phyloP scores from a whole-genome alignment of 2,329 filamentous ascomycete genomes.

The Tolypocladium nubicola region DNA sequence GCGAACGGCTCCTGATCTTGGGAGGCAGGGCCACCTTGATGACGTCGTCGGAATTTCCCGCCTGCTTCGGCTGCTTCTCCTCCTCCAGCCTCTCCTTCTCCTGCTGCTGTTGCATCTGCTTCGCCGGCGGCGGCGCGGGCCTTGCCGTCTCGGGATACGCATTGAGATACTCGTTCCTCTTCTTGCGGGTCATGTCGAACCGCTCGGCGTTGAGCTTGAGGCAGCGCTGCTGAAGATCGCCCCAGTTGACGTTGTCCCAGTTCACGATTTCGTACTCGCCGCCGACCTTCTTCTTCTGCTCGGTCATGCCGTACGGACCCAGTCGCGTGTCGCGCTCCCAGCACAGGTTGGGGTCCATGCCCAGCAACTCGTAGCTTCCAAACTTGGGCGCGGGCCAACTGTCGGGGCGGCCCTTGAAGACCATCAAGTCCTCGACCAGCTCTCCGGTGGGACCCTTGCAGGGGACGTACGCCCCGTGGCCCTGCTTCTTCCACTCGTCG shows the following conservation, averaged over 20 bases:
- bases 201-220: slow-evolving; percentile 54
- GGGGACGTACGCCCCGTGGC: slow-evolving; percentile 47
- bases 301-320: slow-evolving; percentile 50
- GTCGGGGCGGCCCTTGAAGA: slow-evolving; percentile 50
- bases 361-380: slow-evolving; percentile 50
- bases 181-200: slow-evolving; percentile 35
- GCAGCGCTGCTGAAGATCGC: slow-evolving; percentile 57
- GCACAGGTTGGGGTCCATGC: slow-evolving; percentile 52
- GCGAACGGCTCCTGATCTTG: slow-evolving; percentile 7
- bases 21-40: background rate
- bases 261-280: slow-evolving; percentile 28
- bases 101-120: slow-evolving; percentile 1
- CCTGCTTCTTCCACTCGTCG: slow-evolving; percentile 43
- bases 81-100: slow-evolving; percentile 2
- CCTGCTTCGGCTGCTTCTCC: background rate
- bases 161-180: slow-evolving; percentile 31
- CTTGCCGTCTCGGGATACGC: slow-evolving; percentile 26
- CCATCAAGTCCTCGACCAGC: slow-evolving; percentile 49
- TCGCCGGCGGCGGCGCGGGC: slow-evolving; percentile 6
- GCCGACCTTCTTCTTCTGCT: slow-evolving; percentile 34
- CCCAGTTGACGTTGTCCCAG: slow-evolving; percentile 62
- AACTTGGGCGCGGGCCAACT: slow-evolving; percentile 50
- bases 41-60: background rate
- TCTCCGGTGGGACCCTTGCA: slow-evolving; percentile 56
- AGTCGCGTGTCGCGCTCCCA: slow-evolving; percentile 61